Conservation (phyloP, 2,329 filamentous ascomycete species). For the Phialophora chinensis region DNA sequence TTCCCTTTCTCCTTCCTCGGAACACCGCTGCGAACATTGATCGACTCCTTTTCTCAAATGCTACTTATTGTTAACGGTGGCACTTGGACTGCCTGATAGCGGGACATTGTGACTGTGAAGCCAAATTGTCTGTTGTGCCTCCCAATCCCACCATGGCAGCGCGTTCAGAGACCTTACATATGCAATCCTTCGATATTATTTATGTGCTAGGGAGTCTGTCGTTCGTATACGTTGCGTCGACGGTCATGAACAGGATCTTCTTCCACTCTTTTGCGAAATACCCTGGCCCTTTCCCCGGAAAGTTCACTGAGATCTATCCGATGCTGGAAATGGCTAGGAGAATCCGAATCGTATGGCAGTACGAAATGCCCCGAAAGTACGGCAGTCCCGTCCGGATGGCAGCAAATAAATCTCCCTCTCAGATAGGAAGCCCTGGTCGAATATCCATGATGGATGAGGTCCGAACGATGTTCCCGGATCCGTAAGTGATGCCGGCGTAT, state of each 20-base stretch:
- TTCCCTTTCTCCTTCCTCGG: background rate
- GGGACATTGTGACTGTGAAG: background rate
- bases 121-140: background rate
- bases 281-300: slow-evolving; percentile 64
- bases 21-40: background rate
- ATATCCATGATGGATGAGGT: slow-evolving; percentile 47
- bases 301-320: slow-evolving; percentile 24
- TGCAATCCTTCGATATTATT: background rate
- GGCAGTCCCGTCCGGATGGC: slow-evolving; percentile 45
- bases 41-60: background rate
- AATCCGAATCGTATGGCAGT: slow-evolving; percentile 17
- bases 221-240: slow-evolving; percentile 13
- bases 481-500: slow-evolving; percentile 7
- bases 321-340: slow-evolving; percentile 12
- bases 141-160: background rate
- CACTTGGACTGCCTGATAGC: background rate
- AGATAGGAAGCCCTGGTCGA: slow-evolving; percentile 43
- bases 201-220: slow-evolving; percentile 5
- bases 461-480: slow-evolving; percentile 19
- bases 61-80: background rate
- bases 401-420: slow-evolving; percentile 45
- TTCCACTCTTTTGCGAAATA: slow-evolving; percentile 67
- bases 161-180: background rate
- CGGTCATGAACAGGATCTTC: slow-evolving; percentile 26
- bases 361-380: slow-evolving; percentile 37